phyloP scores from a whole-genome alignment of 2,329 filamentous ascomycete genomes.

The Aspergillus sp. region DNA sequence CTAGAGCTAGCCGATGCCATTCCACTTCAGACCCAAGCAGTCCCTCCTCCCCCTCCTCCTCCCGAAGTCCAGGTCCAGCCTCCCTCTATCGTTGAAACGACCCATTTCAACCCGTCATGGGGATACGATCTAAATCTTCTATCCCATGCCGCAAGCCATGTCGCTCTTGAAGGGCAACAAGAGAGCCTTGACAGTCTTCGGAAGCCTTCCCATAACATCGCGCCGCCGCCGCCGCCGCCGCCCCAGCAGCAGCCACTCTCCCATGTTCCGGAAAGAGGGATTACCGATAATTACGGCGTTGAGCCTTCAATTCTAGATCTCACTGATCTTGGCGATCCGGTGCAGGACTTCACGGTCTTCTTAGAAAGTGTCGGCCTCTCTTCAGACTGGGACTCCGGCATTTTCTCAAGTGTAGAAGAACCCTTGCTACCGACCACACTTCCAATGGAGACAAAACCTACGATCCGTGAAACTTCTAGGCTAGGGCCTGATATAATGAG shows the following conservation, averaged over 20 bases:
- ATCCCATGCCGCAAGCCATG: slow-evolving; percentile 51
- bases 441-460: slow-evolving; percentile 37
- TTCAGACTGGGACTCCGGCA: slow-evolving; percentile 50
- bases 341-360: slow-evolving; percentile 51
- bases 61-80: slow-evolving; percentile 41
- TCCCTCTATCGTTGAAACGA: slow-evolving; percentile 41
- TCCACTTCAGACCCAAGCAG: slow-evolving; percentile 39
- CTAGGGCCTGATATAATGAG: slow-evolving; percentile 41
- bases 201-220: slow-evolving; percentile 34
- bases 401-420: slow-evolving; percentile 45
- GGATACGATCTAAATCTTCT: slow-evolving; percentile 51
- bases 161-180: slow-evolving; percentile 48
- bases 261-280: slow-evolving; percentile 35
- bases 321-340: slow-evolving; percentile 48
- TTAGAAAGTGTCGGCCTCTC: slow-evolving; percentile 51
- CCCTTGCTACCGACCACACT: slow-evolving; percentile 37
- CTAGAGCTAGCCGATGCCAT: slow-evolving; percentile 47
- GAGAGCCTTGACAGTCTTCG: slow-evolving; percentile 39
- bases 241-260: slow-evolving; percentile 31
- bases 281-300: slow-evolving; percentile 44
- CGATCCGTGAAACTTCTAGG: slow-evolving; percentile 33
- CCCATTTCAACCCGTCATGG: slow-evolving; percentile 51
- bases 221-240: slow-evolving; percentile 34
- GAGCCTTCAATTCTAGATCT: slow-evolving; percentile 48
- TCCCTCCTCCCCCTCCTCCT: slow-evolving; percentile 25